Evolutionary conservation across 768 basidiomycete genomes (phyloP).

Genomic region (Fomitopsis serialis): DNA sequence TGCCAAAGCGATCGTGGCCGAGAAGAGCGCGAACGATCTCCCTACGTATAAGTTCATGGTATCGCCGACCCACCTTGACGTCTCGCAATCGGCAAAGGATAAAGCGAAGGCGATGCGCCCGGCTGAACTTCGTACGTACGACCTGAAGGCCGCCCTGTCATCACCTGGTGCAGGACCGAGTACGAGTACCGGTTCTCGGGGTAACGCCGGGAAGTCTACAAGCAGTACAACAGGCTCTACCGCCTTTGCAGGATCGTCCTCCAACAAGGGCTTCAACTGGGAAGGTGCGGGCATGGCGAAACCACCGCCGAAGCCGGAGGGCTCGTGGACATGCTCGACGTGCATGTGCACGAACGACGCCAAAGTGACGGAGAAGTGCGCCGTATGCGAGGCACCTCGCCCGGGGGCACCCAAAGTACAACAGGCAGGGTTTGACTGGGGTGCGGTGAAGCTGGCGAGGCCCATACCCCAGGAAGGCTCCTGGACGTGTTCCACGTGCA

Average conservation of each 20-base stretch:
- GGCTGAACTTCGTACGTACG: constrained; percentile 32
- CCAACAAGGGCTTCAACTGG: constrained; percentile 50
- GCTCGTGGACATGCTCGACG: constrained; percentile 50
- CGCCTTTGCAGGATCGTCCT: constrained; percentile 12
- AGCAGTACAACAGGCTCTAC: constrained; percentile 5
- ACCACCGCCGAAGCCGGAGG: constrained; percentile 25
- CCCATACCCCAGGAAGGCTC: too few relatives aligned
- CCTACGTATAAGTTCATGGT: constrained; percentile 29
- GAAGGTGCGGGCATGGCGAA: constrained; percentile 53
- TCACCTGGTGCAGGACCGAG: constrained; percentile 21
- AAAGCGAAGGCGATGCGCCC: constrained; percentile 23
- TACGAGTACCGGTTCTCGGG: constrained; percentile 30
- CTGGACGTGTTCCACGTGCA: constrained; percentile 61
- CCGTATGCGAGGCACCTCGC: constrained; percentile 33
- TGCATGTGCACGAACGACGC: constrained; percentile 42
- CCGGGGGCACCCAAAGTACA: too few relatives aligned
- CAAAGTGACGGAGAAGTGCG: constrained; percentile 37
- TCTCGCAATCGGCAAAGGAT: constrained; percentile 9
- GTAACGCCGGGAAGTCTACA: constrained; percentile 27
- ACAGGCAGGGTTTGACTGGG: too few relatives aligned
- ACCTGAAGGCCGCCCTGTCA: constrained; percentile 19
- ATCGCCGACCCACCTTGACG: background rate
- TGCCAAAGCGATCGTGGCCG: constrained; percentile 21
- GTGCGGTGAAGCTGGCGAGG: too few relatives aligned
- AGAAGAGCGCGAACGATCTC: constrained; percentile 27